Conservation (phyloP, 2,329 filamentous ascomycete species). For the Amesomyces nigricolor region DNA sequence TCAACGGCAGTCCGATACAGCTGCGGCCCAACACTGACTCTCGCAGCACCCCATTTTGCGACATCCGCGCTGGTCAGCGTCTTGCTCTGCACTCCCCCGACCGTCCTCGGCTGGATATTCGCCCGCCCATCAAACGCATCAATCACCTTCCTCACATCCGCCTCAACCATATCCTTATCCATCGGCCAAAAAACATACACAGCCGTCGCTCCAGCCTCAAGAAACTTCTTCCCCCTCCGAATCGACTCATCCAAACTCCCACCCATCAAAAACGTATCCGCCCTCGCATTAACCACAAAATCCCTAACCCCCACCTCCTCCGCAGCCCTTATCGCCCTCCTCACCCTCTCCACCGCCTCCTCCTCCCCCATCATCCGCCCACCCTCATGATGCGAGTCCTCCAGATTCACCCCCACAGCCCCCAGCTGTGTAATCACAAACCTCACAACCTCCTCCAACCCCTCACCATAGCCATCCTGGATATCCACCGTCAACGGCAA, state of each 20-base stretch:
- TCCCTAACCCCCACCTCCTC: conserved; percentile 39
- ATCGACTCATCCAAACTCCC: conserved; percentile 34
- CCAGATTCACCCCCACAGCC: conserved; percentile 47
- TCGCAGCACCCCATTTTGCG: conserved; percentile 38
- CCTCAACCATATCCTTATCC: conserved; percentile 29
- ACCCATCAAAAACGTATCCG: conserved; percentile 37
- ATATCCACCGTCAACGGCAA: conserved; percentile 47
- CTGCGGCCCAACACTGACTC: conserved; percentile 41
- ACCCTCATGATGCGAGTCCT: conserved; percentile 40
- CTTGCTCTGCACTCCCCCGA: conserved; percentile 27
- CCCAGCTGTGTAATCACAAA: conserved; percentile 37
- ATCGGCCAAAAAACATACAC: conserved; percentile 47
- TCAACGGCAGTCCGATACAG: conserved; percentile 14
- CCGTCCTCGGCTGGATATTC: conserved; percentile 27
- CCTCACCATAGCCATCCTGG: conserved; percentile 45
- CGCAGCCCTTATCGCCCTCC: conserved; percentile 33
- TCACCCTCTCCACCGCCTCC: conserved; percentile 39
- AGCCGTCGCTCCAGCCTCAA: conserved; percentile 46
- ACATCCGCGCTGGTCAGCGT: conserved; percentile 31
- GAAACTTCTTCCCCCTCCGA: conserved; percentile 41
- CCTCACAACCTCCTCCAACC: conserved; percentile 36
- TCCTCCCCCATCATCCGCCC: conserved; percentile 34
- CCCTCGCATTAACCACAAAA: conserved; percentile 47
- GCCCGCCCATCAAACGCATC: conserved; percentile 38
- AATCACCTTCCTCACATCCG: conserved; percentile 37